Percentiles rank a stretch among this genome's conserved stretches.
Evolutionary conservation across 1,139 yeast genomes (phyloP).

Genomic region (Saccharomyces hybrid): DNA sequence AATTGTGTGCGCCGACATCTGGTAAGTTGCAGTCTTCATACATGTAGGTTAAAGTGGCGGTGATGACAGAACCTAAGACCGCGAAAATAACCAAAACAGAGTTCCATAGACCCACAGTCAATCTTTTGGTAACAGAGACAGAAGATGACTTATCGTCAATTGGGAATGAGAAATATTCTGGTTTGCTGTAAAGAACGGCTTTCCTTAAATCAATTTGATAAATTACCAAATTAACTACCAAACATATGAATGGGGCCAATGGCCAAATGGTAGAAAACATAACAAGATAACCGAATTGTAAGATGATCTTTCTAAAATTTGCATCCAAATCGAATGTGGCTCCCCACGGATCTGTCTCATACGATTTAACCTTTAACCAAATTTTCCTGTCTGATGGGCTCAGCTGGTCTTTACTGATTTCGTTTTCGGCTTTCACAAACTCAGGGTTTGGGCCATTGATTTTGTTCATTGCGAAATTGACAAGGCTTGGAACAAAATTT

Average conservation of each 20-base stretch:
- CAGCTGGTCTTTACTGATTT: slow-evolving; percentile 34
- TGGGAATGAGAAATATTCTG: slow-evolving; percentile 14
- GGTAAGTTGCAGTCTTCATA: slow-evolving; percentile 40
- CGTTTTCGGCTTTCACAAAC: slow-evolving; percentile 3
- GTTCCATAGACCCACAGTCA: slow-evolving; percentile 50
- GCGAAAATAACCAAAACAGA: slow-evolving; percentile 53
- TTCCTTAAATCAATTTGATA: slow-evolving; percentile 28
- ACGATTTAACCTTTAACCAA: slow-evolving; percentile 47
- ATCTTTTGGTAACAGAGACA: not conserved
- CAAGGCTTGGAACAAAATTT: slow-evolving; percentile 47
- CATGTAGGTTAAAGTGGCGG: slow-evolving; percentile 67
- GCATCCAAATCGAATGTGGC: slow-evolving; percentile 54
- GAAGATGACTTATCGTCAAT: slow-evolving; percentile 1
- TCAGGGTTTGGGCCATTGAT: slow-evolving; percentile 14
- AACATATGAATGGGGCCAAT: slow-evolving; percentile 62
- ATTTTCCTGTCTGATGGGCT: slow-evolving; percentile 45
- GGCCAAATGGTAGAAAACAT: slow-evolving; percentile 93
- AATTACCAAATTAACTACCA: slow-evolving; percentile 43
- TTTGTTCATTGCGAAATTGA: slow-evolving; percentile 39
- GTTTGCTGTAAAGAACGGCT: slow-evolving; percentile 23
- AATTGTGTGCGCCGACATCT: slow-evolving; percentile 15
- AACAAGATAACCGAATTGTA: slow-evolving; percentile 79
- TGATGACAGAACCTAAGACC: slow-evolving; percentile 67
- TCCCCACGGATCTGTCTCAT: slow-evolving; percentile 42
- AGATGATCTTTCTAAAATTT: slow-evolving; percentile 61